These are phyloP conservation scores for Dioszegia hungarica DNA, from an alignment of 768 basidiomycete genomes.

Conservation along the genomic window DNA sequence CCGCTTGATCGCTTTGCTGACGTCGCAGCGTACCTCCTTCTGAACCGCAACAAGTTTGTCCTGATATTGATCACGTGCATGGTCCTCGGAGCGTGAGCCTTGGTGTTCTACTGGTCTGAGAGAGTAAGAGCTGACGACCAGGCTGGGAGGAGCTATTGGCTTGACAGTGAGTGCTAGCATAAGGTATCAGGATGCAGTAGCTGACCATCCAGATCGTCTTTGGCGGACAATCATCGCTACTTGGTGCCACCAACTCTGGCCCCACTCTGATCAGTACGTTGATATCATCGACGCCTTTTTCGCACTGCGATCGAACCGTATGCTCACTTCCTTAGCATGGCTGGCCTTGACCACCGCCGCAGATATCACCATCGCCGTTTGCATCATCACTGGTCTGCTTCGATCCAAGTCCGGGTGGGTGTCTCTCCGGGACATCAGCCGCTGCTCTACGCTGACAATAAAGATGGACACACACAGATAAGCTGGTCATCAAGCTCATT, in stretches of 20 bases:
- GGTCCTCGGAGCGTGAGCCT: slow-evolving; percentile 23
- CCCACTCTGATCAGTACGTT: slow-evolving; percentile 17
- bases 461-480: slow-evolving; percentile 30
- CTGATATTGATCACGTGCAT: not conserved
- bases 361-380: slow-evolving; percentile 23
- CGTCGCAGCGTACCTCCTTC: slow-evolving; percentile 16
- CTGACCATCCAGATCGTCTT: slow-evolving; percentile 15
- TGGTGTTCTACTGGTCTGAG: not conserved
- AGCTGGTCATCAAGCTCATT: slow-evolving; percentile 9
- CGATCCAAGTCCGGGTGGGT: slow-evolving; percentile 25
- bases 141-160: slow-evolving; percentile 19
- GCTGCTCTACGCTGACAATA: not conserved
- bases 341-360: slow-evolving; percentile 15
- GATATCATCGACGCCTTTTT: no score
- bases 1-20: not conserved
- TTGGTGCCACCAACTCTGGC: slow-evolving; percentile 18
- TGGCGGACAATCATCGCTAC: slow-evolving; percentile 13
- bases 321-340: no score
- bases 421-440: not conserved
- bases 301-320: no score
- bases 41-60: slow-evolving; percentile 10
- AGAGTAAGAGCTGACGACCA: not conserved
- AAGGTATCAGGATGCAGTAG: not conserved
- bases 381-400: slow-evolving; percentile 19
- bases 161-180: slow-evolving; percentile 12